Base-by-base conservation (phyloP, 805 yeast genomes). In the Saccharomycopsis oosterbeekiorum region DNA sequence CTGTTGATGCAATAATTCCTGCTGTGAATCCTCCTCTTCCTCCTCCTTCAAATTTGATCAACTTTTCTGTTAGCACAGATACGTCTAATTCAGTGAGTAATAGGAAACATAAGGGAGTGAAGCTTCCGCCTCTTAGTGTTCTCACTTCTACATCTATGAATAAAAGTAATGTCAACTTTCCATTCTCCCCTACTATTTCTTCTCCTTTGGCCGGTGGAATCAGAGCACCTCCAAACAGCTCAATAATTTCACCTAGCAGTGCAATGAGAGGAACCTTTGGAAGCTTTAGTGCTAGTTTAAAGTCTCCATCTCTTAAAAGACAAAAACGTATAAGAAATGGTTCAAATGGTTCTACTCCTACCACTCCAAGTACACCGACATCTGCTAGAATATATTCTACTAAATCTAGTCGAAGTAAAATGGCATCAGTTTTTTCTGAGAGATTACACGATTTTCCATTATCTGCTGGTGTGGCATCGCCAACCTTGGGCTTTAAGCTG, bases 371-470 rank as follows among this genome's bases (percentile, higher is more conserved):
- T 12, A 47, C 53, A 12, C 53, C 53, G 9, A 47, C 53, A 24
- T 47, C 53, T 10, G 53, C 53, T 10, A 47, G 53, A 24, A 47
- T 47, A 21, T 47, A 47, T 47, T 47, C 53, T 21, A 47, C 53
- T 4, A 47, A 47, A 47, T 47, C 53, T 37, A 50, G 59, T 17
- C 41, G 65, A 54, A 51, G 59, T 29, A 62, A 62, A 50, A 62
- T 62, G 65, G 58, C 65, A 9, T 53, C 58, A 19, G 65, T 62
- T 29, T 62, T 60, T 42, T 56, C 60, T 1, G 65, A 62, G 24
- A 57, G 58, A 21, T 41, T 59, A 37, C 47, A 37, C 21, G 57
- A 40, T 39, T 37, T 40, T 24, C 36, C 57, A 24, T 24, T 24
- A 39, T 24, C 41, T 5, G 57, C 43, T 17, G 43, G 36, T 15